Evolutionary conservation across 306 rosid species (phyloP).

Genomic region (Lotus japonicus): DNA sequence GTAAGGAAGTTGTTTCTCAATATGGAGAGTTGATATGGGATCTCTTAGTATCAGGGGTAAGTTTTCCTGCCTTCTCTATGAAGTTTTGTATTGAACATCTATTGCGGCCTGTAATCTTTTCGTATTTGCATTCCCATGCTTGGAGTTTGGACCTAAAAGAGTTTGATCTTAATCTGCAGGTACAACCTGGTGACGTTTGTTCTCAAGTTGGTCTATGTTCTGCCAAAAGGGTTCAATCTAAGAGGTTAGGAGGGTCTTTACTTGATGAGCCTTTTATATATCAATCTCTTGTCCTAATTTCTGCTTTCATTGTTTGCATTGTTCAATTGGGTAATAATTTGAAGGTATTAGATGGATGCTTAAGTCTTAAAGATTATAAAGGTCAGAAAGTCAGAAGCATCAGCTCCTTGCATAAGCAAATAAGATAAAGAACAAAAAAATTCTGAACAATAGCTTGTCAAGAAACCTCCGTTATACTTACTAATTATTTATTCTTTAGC

Average conservation of each 20-base stretch:
- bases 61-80: conserved; percentile 8
- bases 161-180: conserved; percentile 43
- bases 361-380: too few relatives aligned
- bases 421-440: too few relatives aligned
- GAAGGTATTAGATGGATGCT: too few relatives aligned
- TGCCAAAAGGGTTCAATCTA: conserved; percentile 25
- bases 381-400: too few relatives aligned
- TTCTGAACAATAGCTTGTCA: too few relatives aligned
- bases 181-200: conserved; percentile 48
- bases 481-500: neutral
- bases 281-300: too few relatives aligned
- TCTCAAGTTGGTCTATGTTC: conserved; percentile 54
- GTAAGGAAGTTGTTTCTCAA: conserved; percentile 65
- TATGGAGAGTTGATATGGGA: conserved; percentile 87
- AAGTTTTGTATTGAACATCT: neutral
- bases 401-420: too few relatives aligned
- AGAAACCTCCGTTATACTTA: too few relatives aligned
- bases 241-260: conserved; percentile 39
- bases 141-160: neutral
- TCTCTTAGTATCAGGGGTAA: conserved; percentile 69
- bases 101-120: neutral
- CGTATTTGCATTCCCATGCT: neutral
- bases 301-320: too few relatives aligned
- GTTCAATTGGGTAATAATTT: too few relatives aligned
- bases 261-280: too few relatives aligned